Base-by-base conservation (phyloP, 108 stramenopile genomes). In the Schizochytrium sp. region DNA sequence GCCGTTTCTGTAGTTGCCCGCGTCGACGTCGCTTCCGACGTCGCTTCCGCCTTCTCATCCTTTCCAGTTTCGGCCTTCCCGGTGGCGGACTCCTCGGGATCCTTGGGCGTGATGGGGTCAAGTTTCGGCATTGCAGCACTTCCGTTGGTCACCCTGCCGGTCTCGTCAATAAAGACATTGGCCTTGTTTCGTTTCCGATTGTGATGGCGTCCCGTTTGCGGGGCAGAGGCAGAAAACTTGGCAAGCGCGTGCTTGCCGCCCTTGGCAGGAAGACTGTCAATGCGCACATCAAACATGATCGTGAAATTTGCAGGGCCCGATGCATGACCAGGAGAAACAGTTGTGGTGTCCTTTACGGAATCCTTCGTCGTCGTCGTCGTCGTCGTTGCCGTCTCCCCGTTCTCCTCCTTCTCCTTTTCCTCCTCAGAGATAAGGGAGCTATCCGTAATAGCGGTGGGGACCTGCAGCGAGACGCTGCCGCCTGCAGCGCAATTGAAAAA, bases 131-230 rank as follows among this genome's bases (percentile, higher is more conserved):
- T 72, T 25, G 45, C 72, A 5, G n/a, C 25, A 21, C 10, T 10
- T 5, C 29, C 90, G 58, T 55, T 58, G 60, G 57, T 83, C 18
- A 90, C 60, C 34, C n/a, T 8, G 3, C 90, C 90, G 28, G 58
- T 21, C 5, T 83, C 87, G 71, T 90, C 87, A n/a, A 90, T 34
- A 34, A 72, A 90, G n/a, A 90, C 87, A 29, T 16, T 88, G n/a
- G 90, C 87, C 76, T 83, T 83, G 87, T 25, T 25, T 60, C 87
- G 87, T 18, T 87, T 60, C 5, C 69, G 48, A 51, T 44, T 60
- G 28, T 53, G 34, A 16, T 57, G 89, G 44, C 34, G 34, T 34
- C 34, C 34, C 34, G 72, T 23, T n/a, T 58, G 5, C 41, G 60
- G 72, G 21, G 87, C 12, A 6, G 55, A 5, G 1, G 76, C 76